These are phyloP conservation scores for Teratosphaeria pseudoeucalypti DNA, from an alignment of 2,329 filamentous ascomycete genomes.

Conservation along the genomic window DNA sequence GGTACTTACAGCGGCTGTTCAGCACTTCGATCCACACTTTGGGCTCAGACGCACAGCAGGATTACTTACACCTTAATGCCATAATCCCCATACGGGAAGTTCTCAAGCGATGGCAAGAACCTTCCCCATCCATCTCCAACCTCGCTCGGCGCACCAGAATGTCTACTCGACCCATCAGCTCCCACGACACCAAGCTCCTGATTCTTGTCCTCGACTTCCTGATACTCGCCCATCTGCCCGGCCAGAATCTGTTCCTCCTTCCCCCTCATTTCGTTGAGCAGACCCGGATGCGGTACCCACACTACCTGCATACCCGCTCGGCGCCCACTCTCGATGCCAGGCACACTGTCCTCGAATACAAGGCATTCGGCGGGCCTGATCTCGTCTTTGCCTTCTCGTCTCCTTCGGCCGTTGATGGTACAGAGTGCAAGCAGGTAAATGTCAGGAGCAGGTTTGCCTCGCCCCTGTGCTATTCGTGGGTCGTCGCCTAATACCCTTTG, in stretches of 20 bases:
- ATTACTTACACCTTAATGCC: slow-evolving; percentile 37
- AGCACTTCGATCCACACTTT: neutral
- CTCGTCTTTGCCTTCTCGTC: slow-evolving; percentile 43
- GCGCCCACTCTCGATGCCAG: slow-evolving; percentile 80
- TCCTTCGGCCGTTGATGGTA: slow-evolving; percentile 68
- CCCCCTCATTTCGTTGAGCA: slow-evolving; percentile 65
- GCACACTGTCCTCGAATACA: slow-evolving; percentile 92
- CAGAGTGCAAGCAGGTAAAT: slow-evolving; percentile 83
- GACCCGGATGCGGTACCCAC: slow-evolving; percentile 77
- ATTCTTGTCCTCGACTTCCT: slow-evolving; percentile 33
- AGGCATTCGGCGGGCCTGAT: slow-evolving; percentile 80
- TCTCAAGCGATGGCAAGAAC: slow-evolving; percentile 42
- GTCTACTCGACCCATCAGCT: slow-evolving; percentile 28
- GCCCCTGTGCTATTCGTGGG: slow-evolving; percentile 58
- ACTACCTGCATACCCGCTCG: slow-evolving; percentile 90
- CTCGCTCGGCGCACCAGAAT: slow-evolving; percentile 40
- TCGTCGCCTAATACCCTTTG: slow-evolving; percentile 82
- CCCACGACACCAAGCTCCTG: slow-evolving; percentile 27
- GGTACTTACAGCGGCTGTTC: neutral
- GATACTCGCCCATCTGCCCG: slow-evolving; percentile 63
- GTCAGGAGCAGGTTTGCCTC: slow-evolving; percentile 91
- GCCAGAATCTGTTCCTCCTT: slow-evolving; percentile 75
- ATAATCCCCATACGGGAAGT: slow-evolving; percentile 51
- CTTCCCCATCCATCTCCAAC: slow-evolving; percentile 52
- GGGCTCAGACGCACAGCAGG: neutral